Conservation (phyloP, 208 protist species). For the Phytomonas sp. region DNA sequence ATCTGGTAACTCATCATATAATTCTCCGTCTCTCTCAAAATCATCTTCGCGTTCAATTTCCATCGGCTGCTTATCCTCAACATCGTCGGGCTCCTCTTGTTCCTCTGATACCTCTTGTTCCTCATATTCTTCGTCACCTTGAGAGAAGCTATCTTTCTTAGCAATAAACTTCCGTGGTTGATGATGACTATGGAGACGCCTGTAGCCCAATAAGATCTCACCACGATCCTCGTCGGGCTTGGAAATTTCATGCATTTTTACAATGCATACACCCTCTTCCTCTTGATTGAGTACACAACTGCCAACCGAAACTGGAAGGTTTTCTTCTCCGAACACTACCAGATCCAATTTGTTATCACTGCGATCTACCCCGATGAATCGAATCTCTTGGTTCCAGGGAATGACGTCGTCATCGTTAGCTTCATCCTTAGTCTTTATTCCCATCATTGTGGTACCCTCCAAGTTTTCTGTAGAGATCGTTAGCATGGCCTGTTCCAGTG, state of each 20-base stretch:
- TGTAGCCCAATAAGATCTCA: slow-evolving; percentile 76
- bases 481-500: slow-evolving; percentile 40
- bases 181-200: slow-evolving; percentile 34
- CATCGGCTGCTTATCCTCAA: neutral
- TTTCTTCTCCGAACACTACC: slow-evolving; percentile 44
- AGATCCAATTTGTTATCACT: slow-evolving; percentile 45
- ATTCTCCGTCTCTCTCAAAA: neutral
- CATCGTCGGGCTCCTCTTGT: slow-evolving; percentile 6
- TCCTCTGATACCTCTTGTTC: slow-evolving; percentile 8
- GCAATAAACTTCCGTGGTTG: slow-evolving; percentile 7
- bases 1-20: neutral
- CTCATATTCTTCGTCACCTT: slow-evolving; percentile 11
- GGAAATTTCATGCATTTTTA: slow-evolving; percentile 46
- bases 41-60: neutral
- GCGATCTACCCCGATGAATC: slow-evolving; percentile 66
- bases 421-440: slow-evolving; percentile 10
- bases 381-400: slow-evolving; percentile 84
- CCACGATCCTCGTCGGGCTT: slow-evolving; percentile 27
- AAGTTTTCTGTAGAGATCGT: slow-evolving; percentile 61
- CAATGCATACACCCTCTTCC: slow-evolving; percentile 39
- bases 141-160: slow-evolving; percentile 6
- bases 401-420: slow-evolving; percentile 24
- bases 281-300: slow-evolving; percentile 19
- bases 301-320: slow-evolving; percentile 38
- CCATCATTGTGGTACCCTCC: slow-evolving; percentile 54